Conservation (phyloP, 2,329 filamentous ascomycete species). For the Paracorniculantispora psalliotae region DNA sequence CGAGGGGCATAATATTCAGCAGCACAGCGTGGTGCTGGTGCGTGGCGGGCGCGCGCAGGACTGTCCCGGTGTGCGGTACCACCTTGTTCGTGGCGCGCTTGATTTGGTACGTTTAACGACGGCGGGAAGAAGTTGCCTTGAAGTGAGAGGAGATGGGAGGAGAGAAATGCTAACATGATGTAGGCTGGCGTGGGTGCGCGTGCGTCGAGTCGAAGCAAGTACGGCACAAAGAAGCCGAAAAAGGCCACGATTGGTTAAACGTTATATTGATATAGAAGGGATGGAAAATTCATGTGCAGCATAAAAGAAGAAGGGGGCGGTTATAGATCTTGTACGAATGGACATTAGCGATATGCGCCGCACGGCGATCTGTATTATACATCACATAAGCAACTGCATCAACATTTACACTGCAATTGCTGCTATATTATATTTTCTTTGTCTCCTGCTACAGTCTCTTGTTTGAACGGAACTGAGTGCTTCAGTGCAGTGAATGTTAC, state of each 20-base stretch:
- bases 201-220: conserved; percentile 85
- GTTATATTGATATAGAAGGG: neutral
- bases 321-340: conserved; percentile 6
- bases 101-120: conserved; percentile 79
- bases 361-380: conserved; percentile 12
- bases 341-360: conserved; percentile 8
- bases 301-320: neutral
- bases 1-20: conserved; percentile 97
- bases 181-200: conserved; percentile 88
- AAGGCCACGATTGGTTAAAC: conserved; percentile 54
- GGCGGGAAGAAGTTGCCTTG: too few relatives aligned
- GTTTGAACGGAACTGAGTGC: too few relatives aligned
- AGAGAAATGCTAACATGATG: conserved; percentile 16
- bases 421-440: neutral
- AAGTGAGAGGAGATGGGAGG: too few relatives aligned
- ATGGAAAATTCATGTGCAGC: neutral
- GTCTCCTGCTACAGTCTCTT: neutral
- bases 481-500: too few relatives aligned
- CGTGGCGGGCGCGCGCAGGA: conserved; percentile 89
- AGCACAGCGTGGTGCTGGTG: conserved; percentile 97
- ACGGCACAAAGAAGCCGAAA: conserved; percentile 98
- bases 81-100: conserved; percentile 82
- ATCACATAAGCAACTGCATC: neutral
- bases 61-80: conserved; percentile 97
- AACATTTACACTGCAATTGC: neutral